Evolutionary conservation across 192 early-diverging fungal species (phyloP).

Genomic region (Linnemannia elongata): DNA sequence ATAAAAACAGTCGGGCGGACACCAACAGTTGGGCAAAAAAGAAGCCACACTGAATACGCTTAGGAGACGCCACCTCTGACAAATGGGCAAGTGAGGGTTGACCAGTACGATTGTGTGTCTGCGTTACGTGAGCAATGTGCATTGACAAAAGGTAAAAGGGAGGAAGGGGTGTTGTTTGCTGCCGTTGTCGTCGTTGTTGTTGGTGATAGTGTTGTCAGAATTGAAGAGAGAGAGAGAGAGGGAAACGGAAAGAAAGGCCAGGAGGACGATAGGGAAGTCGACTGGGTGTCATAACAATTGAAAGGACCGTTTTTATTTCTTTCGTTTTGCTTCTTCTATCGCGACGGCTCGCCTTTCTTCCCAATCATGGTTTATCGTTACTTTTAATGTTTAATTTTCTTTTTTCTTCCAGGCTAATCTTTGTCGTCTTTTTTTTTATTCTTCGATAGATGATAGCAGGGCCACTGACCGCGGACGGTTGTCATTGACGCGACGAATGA

Average conservation of each 20-base stretch:
- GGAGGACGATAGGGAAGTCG: too few species aligned
- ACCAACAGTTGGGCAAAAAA: neutral
- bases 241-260: too few species aligned
- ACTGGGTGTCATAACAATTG: too few species aligned
- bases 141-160: neutral
- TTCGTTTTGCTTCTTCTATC: too few species aligned
- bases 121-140: constrained; percentile 26
- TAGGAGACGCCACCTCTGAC: neutral
- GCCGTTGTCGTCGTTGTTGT: neutral
- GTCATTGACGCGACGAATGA: constrained; percentile 3
- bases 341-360: too few species aligned
- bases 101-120: neutral
- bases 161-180: neutral
- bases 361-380: neutral
- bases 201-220: neutral
- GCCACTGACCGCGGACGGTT: too few species aligned
- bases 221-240: too few species aligned
- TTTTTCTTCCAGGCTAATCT: neutral
- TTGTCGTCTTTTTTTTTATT: neutral
- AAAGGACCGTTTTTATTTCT: too few species aligned
- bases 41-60: neutral
- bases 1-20: too few species aligned
- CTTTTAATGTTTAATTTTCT: neutral
- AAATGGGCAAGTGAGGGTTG: neutral
- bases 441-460: neutral